Conservation (phyloP, 208 protist species). For the Tetramitus jugosus region DNA sequence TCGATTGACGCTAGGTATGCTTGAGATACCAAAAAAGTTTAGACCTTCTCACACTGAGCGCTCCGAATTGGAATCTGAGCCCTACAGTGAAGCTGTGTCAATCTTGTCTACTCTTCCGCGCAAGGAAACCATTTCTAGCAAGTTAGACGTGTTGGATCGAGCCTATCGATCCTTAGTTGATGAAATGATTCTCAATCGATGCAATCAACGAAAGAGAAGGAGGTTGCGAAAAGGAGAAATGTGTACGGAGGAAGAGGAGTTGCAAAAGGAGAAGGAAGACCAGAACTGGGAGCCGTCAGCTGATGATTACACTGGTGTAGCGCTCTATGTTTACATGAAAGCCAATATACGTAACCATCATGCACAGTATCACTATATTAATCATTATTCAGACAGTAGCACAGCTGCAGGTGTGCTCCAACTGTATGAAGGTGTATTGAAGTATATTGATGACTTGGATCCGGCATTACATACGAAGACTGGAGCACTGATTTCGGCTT, state of each 20-base stretch:
- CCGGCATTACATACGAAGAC: background rate
- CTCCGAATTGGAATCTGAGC: background rate
- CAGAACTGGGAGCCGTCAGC: background rate
- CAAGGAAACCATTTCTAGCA: background rate
- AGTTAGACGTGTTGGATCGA: background rate
- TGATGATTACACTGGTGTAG: background rate
- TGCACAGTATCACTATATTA: background rate
- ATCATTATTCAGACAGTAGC: too few relatives aligned
- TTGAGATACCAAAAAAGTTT: too few relatives aligned
- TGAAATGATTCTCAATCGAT: background rate
- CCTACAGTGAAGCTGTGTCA: background rate
- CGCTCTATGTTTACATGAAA: background rate
- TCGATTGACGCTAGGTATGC: too few relatives aligned
- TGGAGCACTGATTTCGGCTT: background rate
- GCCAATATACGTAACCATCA: background rate
- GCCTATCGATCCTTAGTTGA: background rate
- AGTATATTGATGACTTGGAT: background rate
- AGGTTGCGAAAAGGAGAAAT: background rate
- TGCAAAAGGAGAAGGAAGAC: background rate
- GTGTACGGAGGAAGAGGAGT: background rate
- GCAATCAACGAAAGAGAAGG: background rate
- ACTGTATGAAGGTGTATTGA: background rate
- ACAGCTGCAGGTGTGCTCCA: too few relatives aligned
- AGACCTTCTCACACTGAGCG: background rate
- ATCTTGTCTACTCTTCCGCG: too few relatives aligned